Base-by-base conservation (phyloP, 768 basidiomycete species). In the Trametes punicea region DNA sequence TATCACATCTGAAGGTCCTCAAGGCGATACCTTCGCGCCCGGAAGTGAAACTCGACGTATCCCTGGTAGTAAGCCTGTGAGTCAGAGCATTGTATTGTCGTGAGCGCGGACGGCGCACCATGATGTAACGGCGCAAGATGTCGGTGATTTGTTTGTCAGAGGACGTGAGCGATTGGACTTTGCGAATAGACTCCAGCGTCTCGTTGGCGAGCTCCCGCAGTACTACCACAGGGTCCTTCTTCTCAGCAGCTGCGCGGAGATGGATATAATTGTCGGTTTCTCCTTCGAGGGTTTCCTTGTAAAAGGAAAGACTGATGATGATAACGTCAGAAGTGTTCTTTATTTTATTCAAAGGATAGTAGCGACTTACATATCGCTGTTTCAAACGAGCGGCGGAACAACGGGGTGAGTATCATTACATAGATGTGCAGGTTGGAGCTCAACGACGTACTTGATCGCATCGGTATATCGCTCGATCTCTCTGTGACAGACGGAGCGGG, bases 181-280 rank as follows among this genome's bases (percentile, higher is more conserved):
- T 33, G 16, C 31, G 26, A 10, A 49, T 34, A 2, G 30, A 42
- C n/a, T 34, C 40, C 30, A 56, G n/a, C 6, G 50, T 56, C 41
- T 62, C 61, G 13, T 58, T 45, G 15, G 41, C 41, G 2, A 62
- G 36, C 29, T 55, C 54, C 9, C 39, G 38, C 1, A 62, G 50
- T 9, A 51, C 49, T 1, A 18, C 27, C 13, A 53, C 15, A 1
- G 41, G 42, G 8, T 46, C 27, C 38, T 51, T 48, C 16, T 46
- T 47, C 23, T 48, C 48, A 2, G 44, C 52, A 1, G 40, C 26
- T 6, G 62, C 62, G 23, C 62, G 58, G 5, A 57, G 42, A 41
- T 55, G 42, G 18, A 63, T 39, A 45, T 57, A 60, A n/a, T 56
- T 63, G 38, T 44, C 52, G 6, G 55, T 59, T 25, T 63, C 62